Conservation (phyloP, 164 flowering plant genomes). For the Aristolochia californica region DNA sequence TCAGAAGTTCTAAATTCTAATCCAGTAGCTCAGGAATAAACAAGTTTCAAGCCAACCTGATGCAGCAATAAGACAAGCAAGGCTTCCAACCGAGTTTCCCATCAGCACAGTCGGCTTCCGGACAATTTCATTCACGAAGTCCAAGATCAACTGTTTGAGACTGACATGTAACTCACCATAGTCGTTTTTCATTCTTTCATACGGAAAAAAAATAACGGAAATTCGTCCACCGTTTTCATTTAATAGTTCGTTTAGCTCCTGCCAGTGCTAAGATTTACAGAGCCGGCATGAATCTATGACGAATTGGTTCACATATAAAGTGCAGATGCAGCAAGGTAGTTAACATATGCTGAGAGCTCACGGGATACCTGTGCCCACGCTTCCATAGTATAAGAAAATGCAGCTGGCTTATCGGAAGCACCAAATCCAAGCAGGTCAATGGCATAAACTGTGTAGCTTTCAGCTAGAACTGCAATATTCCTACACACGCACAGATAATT, state of each 20-base stretch:
- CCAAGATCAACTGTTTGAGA: slow-evolving; percentile 55
- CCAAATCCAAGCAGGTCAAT: slow-evolving; percentile 90
- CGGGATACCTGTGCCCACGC: slow-evolving; percentile 67
- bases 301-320: neutral
- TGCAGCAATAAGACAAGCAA: slow-evolving; percentile 90
- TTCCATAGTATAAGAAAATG: slow-evolving; percentile 77
- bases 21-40: neutral
- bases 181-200: too few relatives aligned
- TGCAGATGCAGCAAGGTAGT: neutral
- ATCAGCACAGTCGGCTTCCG: slow-evolving; percentile 67
- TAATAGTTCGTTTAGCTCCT: neutral
- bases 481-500: slow-evolving; percentile 19
- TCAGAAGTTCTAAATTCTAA: neutral
- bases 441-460: slow-evolving; percentile 57
- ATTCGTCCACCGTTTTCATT: neutral
- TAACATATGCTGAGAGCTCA: neutral
- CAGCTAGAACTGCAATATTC: slow-evolving; percentile 52
- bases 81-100: slow-evolving; percentile 95
- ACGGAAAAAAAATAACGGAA: too few relatives aligned
- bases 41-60: slow-evolving; percentile 33
- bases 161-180: neutral
- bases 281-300: neutral
- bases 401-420: slow-evolving; percentile 77
- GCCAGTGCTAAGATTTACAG: neutral
- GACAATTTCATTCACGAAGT: slow-evolving; percentile 65